Base-by-base conservation (phyloP, 768 basidiomycete genomes). In the Leccinum longicurvipes region DNA sequence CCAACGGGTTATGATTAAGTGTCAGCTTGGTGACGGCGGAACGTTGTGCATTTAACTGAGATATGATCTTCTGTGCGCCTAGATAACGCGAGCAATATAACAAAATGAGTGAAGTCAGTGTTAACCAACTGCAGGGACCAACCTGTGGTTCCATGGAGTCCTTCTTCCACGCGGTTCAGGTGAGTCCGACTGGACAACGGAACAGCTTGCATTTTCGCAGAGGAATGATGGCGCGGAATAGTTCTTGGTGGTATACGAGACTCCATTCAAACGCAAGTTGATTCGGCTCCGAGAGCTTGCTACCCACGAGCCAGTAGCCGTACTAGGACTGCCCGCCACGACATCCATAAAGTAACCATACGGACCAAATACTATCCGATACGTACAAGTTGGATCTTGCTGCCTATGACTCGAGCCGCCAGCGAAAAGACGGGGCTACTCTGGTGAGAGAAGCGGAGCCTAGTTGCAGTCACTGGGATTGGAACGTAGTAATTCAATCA, bases 41-140 rank as follows among this genome's bases (percentile, higher is more conserved):
- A 23, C 73, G 74, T 23, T 78, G 79, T 15, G 73, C 61, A 2
- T 69, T 72, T 25, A 87, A 74, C 51, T 75, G 68, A 11, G 72
- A 66, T 21, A 87, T 79, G 23, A 87, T 68, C 45, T 74, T 72
- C 55, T 78, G 76, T 5, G 83, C 85, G 47, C 83, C 85, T 85
- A 57, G 25, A 47, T 27, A 34, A 56, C n/a, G 32, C n/a, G 32
- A 47, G 34, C 29, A 24, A 51, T 21, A 50, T 47, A 27, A 48
- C 6, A 50, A 46, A 29, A 39, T 64, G 41, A 55, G 53, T 31
- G 17, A 21, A 23, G 19, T 1, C 3, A 14, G 11, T 8, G 3
- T 28, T 29, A n/a, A 25, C 23, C 19, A 21, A 34, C 28, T 21
- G 45, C 41, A 6, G 29, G 47, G 36, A 55, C 61, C 47, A 17